These are phyloP conservation scores for Brettanomyces naardenensis DNA, from an alignment of 805 yeast genomes.

Conservation along the genomic window DNA sequence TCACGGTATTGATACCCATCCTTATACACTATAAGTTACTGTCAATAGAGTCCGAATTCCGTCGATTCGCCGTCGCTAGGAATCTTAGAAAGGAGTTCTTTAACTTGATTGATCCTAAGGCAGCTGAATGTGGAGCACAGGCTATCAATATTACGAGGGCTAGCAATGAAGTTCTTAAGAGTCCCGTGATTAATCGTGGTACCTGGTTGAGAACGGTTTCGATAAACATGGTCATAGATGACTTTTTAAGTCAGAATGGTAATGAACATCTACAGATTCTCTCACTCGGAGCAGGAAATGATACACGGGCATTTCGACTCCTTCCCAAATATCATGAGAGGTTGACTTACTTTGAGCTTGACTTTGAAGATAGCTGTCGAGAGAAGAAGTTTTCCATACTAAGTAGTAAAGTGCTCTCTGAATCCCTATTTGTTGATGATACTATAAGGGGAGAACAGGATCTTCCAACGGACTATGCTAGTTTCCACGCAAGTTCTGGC, in stretches of 20 bases:
- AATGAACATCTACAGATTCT: slow-evolving; percentile 39
- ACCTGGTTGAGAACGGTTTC: slow-evolving; percentile 54
- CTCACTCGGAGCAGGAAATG: slow-evolving; percentile 78
- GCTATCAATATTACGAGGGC: slow-evolving; percentile 1
- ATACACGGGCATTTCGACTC: slow-evolving; percentile 54
- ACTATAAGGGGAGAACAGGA: neutral
- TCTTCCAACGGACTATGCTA: slow-evolving; percentile 8
- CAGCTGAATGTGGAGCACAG: neutral
- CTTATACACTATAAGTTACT: slow-evolving; percentile 30
- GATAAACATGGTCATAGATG: slow-evolving; percentile 38
- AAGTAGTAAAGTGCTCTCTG: slow-evolving; percentile 24
- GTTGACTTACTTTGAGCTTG: slow-evolving; percentile 51
- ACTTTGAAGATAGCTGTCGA: slow-evolving; percentile 46
- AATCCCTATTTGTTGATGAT: neutral
- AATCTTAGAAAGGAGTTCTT: slow-evolving; percentile 31
- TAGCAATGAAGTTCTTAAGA: slow-evolving; percentile 23
- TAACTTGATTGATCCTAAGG: slow-evolving; percentile 13
- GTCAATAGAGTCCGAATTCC: slow-evolving; percentile 30
- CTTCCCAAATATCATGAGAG: slow-evolving; percentile 25
- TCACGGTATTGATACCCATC: slow-evolving; percentile 26
- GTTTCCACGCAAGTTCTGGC: neutral
- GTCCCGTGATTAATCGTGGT: slow-evolving; percentile 66
- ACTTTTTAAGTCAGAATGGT: slow-evolving; percentile 29
- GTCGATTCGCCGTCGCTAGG: slow-evolving; percentile 25
- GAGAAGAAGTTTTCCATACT: slow-evolving; percentile 44